Conservation (phyloP, 345 rosid genomes). For the Sisymbrium altissimum region DNA sequence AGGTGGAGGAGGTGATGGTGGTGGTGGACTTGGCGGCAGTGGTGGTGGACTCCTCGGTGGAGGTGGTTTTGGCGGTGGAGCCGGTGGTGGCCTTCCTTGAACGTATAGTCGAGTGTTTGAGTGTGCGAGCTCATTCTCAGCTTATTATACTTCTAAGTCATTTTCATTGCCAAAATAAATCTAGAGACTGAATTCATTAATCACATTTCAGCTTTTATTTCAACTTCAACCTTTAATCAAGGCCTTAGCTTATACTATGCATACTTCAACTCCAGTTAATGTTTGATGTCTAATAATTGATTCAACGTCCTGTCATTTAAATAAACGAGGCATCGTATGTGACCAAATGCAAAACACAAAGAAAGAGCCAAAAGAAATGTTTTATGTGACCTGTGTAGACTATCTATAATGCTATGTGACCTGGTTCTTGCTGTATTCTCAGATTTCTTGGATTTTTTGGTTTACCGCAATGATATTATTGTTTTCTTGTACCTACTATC, state of each 20-base stretch:
- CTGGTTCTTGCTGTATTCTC: too few relatives aligned
- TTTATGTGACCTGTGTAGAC: too few relatives aligned
- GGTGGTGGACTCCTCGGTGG: constrained; percentile 40
- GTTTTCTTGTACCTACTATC: too few relatives aligned
- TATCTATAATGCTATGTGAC: too few relatives aligned
- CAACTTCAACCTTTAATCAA: not conserved
- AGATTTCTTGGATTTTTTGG: too few relatives aligned
- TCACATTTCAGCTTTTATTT: not conserved
- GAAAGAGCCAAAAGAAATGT: too few relatives aligned
- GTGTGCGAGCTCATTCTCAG: constrained; percentile 15
- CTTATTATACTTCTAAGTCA: not conserved
- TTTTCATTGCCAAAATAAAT: constrained; percentile 9
- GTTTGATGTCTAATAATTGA: too few relatives aligned
- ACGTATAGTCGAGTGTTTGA: not conserved
- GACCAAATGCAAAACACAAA: too few relatives aligned
- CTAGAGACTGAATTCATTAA: not conserved
- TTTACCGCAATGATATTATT: too few relatives aligned
- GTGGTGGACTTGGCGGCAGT: constrained; percentile 29
- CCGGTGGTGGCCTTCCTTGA: constrained; percentile 32
- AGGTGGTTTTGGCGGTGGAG: constrained; percentile 27
- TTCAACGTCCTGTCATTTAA: too few relatives aligned
- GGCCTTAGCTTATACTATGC: not conserved
- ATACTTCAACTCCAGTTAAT: too few relatives aligned
- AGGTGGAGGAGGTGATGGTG: constrained; percentile 31
- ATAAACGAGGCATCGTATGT: too few relatives aligned